Percentiles rank a stretch among this genome's conserved stretches.
phyloP scores from a whole-genome alignment of 129 eudicot genomes.

The Deinandra increscens region DNA sequence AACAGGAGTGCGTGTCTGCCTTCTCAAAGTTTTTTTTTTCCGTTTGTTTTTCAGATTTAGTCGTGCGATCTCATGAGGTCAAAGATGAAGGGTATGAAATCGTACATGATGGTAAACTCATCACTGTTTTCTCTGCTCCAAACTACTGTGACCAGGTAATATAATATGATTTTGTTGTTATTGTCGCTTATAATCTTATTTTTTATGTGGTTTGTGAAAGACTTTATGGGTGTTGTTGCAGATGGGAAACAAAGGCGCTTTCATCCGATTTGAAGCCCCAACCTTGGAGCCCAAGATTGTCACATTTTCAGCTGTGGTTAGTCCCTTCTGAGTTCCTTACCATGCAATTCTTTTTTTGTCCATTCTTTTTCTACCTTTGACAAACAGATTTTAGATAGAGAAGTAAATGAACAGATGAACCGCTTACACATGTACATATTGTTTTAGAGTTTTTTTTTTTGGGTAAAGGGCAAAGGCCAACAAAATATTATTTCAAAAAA shows the following conservation, averaged over 20 bases:
- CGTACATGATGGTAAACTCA: constrained; percentile 94
- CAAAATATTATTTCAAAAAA: too few relatives aligned
- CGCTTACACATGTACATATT: too few relatives aligned
- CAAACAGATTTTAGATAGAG: not conserved
- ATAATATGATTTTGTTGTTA: not conserved
- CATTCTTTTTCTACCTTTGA: not conserved
- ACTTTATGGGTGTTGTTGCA: constrained; percentile 36
- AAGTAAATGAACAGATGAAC: too few relatives aligned
- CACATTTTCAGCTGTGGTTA: constrained; percentile 92
- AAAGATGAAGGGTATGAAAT: constrained; percentile 97
- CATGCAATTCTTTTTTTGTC: not conserved
- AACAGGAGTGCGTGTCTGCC: not conserved
- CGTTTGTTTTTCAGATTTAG: constrained; percentile 57
- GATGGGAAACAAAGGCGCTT: constrained; percentile 99
- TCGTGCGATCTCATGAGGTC: constrained; percentile 97
- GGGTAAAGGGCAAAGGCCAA: too few relatives aligned
- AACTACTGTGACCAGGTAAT: constrained; percentile 97
- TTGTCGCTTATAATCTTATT: not conserved
- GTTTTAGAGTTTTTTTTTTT: too few relatives aligned
- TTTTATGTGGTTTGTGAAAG: not conserved
- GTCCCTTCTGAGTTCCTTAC: constrained; percentile 34
- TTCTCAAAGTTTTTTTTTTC: not conserved
- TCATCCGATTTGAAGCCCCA: constrained; percentile 90
- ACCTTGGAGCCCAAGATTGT: constrained; percentile 85
- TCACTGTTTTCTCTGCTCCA: constrained; percentile 96